A percentile compares a stretch with the other conserved stretches of the same genome.
These are phyloP conservation scores for Aureobasidium sp. DNA, from an alignment of 2,329 filamentous ascomycete species.

Conservation along the genomic window DNA sequence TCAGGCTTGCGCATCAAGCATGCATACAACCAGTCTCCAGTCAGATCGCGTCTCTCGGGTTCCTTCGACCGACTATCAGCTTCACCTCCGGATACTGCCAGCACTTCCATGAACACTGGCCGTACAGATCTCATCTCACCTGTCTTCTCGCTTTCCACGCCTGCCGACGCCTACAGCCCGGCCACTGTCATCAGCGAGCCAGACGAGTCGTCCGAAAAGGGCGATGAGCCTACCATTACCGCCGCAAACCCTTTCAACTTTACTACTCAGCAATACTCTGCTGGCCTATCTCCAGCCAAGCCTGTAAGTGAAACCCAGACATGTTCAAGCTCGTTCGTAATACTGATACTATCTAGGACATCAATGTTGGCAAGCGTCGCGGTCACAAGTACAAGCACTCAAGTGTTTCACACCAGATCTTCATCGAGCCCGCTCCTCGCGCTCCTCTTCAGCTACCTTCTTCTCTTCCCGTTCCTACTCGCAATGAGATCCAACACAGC, in stretches of 20 bases:
- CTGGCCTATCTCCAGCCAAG: slow-evolving; percentile 37
- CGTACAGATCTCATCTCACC: slow-evolving; percentile 14
- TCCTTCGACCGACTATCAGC: slow-evolving; percentile 10
- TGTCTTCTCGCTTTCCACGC: slow-evolving; percentile 14
- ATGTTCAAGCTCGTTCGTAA: no score
- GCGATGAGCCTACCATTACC: slow-evolving; percentile 16
- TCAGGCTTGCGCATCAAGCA: slow-evolving; percentile 19
- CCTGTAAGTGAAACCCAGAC: slow-evolving; percentile 46
- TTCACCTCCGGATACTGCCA: slow-evolving; percentile 8
- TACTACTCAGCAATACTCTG: slow-evolving; percentile 52
- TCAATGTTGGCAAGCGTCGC: slow-evolving; percentile 67
- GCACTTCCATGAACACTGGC: slow-evolving; percentile 2
- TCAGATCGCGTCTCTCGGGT: slow-evolving; percentile 7
- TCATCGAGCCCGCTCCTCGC: slow-evolving; percentile 79
- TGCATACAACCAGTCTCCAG: slow-evolving; percentile 9
- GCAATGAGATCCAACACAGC: slow-evolving; percentile 77
- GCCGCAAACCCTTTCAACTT: slow-evolving; percentile 79
- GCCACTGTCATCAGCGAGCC: slow-evolving; percentile 24
- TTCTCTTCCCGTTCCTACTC: slow-evolving; percentile 83
- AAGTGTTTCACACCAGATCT: slow-evolving; percentile 92
- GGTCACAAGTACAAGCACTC: slow-evolving; percentile 98
- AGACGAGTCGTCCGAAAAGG: slow-evolving; percentile 18
- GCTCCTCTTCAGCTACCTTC: slow-evolving; percentile 84
- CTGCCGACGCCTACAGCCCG: slow-evolving; percentile 18
- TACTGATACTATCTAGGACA: slow-evolving; percentile 48